A percentile compares a stretch with the other conserved stretches of the same genome.
These are phyloP conservation scores for Tricholoma hemisulphureum DNA, from an alignment of 768 basidiomycete species.

Conservation along the genomic window DNA sequence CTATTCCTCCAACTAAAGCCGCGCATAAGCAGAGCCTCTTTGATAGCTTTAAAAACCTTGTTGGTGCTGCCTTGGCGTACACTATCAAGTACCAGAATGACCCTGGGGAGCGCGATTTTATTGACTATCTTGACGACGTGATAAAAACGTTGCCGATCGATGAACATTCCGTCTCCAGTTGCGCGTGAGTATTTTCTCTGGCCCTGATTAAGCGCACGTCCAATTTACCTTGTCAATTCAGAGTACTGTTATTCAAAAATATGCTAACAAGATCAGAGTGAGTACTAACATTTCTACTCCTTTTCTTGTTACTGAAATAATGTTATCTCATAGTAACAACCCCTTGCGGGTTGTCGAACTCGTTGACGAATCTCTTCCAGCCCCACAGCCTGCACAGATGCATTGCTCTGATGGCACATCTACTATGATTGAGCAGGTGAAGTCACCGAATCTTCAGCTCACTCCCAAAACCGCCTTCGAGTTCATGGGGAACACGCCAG, in stretches of 20 bases:
- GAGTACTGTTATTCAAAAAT: background rate
- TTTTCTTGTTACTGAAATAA: background rate
- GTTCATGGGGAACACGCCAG: background rate
- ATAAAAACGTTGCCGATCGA: background rate
- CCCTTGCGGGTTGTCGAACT: background rate
- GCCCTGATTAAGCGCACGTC: background rate
- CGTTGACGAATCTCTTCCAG: background rate
- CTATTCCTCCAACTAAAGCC: background rate
- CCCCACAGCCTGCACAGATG: background rate
- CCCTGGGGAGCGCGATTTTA: background rate
- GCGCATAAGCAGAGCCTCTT: background rate
- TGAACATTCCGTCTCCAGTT: background rate
- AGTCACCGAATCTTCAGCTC: background rate
- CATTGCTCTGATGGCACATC: constrained; percentile 1
- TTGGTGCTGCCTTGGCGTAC: background rate
- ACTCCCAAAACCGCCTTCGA: background rate
- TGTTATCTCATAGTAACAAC: background rate
- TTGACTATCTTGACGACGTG: constrained; percentile 6
- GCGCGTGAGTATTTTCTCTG: constrained; percentile 2
- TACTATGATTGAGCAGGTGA: background rate
- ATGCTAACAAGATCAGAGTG: background rate
- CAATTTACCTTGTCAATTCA: background rate
- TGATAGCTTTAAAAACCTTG: background rate
- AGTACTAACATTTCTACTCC: background rate
- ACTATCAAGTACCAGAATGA: background rate